These are phyloP conservation scores for Hymenoscyphus infarciens DNA, from an alignment of 2,329 filamentous ascomycete genomes.

Conservation along the genomic window DNA sequence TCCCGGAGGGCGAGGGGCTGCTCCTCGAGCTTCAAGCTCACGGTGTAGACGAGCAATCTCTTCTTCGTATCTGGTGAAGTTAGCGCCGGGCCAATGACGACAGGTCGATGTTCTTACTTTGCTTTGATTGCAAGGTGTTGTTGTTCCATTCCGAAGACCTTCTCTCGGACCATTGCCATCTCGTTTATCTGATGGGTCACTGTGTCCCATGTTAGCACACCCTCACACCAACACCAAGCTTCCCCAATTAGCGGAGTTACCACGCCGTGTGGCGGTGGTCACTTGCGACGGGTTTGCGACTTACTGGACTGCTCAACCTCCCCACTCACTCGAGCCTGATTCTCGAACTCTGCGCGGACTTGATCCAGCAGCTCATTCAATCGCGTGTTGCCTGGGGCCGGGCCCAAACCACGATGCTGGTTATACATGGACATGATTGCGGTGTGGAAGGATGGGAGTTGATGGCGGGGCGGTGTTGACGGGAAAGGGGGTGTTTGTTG, in stretches of 20 bases:
- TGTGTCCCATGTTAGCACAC: conserved; percentile 37
- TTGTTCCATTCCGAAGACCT: conserved; percentile 91
- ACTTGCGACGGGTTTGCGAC: conserved; percentile 39
- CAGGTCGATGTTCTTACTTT: conserved; percentile 60
- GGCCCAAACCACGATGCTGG: conserved; percentile 73
- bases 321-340: conserved; percentile 73
- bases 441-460: background rate
- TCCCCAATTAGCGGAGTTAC: too few species aligned
- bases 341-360: conserved; percentile 87
- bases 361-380: conserved; percentile 90
- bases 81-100: conserved; percentile 10
- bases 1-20: conserved; percentile 61
- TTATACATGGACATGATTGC: conserved; percentile 74
- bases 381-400: conserved; percentile 61
- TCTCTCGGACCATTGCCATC: conserved; percentile 89
- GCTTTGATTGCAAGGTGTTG: conserved; percentile 82
- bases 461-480: background rate
- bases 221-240: background rate
- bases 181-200: conserved; percentile 90
- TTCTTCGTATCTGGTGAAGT: conserved; percentile 74
- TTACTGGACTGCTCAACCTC: conserved; percentile 92
- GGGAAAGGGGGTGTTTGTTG: background rate
- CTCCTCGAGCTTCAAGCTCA: conserved; percentile 74
- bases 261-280: background rate
- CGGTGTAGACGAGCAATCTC: conserved; percentile 82